Base-by-base conservation (phyloP, 768 basidiomycete genomes). In the Lentinula sp. region DNA sequence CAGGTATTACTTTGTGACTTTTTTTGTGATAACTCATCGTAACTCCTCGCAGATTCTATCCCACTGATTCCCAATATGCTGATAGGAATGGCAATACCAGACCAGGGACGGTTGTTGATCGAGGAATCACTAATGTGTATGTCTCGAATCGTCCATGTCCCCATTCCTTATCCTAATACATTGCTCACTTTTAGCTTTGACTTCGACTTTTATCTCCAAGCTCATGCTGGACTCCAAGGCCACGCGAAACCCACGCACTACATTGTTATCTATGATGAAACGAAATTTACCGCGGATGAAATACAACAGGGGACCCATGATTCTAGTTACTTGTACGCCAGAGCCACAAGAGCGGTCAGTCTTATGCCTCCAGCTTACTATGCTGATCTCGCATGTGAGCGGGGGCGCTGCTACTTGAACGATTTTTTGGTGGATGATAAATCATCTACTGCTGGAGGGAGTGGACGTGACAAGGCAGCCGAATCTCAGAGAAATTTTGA, bases 281-380 rank as follows among this genome's bases (percentile, higher is more conserved):
- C 83, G 67, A 68, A 61, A 3, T 75, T 92, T n/a, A 73, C 73
- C 1, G 86, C 90, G 0, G 86, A 95, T 69, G 82, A 83, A 15
- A 74, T 93, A 10, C 92, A 94, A 68, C 78, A 85, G 62, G 87
- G 90, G 1, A 85, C 88, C 0, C 82, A 93, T 67, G 77, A 84
- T 58, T 72, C 79, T 13, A 85, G 85, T 65, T 93, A 92, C 67
- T 76, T 90, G 13, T 95, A 90, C 65, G 91, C 88, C 0, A 82
- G 92, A 4, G 91, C 91, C 0, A 95, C 91, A 3, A 88, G 90
- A 66, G 87, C 91, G 0, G 93, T 95, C 35, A 91, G 88, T 68
- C 75, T 93, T 23, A 79, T 92, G 10, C 90, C 91, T 0, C 81
- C 90, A 0, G 90, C 90, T 0, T 91, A 91, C 68, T 91, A 91